Evolutionary conservation across 176 grass and related monocot genomes (phyloP), one percentile per base, ranked within the genome.

Genomic region (Zoysia pacifica): DNA sequence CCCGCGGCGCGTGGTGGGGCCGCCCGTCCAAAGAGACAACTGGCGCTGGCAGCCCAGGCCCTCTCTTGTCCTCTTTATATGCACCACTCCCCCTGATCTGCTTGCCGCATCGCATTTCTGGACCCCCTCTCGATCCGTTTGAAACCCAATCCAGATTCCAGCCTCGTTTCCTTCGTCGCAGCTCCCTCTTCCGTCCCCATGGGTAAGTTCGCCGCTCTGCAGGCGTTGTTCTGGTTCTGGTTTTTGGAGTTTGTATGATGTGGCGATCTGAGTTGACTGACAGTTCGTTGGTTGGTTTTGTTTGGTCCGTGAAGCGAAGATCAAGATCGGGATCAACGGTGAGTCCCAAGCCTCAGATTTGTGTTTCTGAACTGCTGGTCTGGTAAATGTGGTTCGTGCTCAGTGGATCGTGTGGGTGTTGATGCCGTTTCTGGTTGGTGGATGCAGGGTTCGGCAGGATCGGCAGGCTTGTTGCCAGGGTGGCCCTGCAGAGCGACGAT

Each of bases 261-360:
- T 62, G 56, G 2, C 5, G 13, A 35, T 77, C 68, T 82, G 0
- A 13, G 73, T 73, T 82, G 0, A 18, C 51, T 84, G 73, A 79
- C n/a, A 41, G 40, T 62, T 71, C 43, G 65, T 35, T 56, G 44
- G 52, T 36, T 44, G n/a, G 42, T 13, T 75, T 67, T 49, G 52
- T 12, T 7, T 59, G 11, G 3, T 38, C 52, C 1, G 2, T 37
- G 49, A 88, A 93, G 91, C 78, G 46, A 85, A 83, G 88, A 91
- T 93, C 64, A 93, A 91, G 88, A 87, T 93, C 85, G 91, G 91
- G 14, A 93, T 93, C 85, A 93, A 93, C 36, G 91, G 91, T 93
- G 80, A 79, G 83, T 74, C 44, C 0, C 11, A 14, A 3, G 19
- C 20, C 38, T 69, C 20, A 20, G 69, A 69, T 74, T 38, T 55